These are phyloP conservation scores for Paxillus ammoniavirescens DNA, from an alignment of 768 basidiomycete genomes.

Conservation along the genomic window DNA sequence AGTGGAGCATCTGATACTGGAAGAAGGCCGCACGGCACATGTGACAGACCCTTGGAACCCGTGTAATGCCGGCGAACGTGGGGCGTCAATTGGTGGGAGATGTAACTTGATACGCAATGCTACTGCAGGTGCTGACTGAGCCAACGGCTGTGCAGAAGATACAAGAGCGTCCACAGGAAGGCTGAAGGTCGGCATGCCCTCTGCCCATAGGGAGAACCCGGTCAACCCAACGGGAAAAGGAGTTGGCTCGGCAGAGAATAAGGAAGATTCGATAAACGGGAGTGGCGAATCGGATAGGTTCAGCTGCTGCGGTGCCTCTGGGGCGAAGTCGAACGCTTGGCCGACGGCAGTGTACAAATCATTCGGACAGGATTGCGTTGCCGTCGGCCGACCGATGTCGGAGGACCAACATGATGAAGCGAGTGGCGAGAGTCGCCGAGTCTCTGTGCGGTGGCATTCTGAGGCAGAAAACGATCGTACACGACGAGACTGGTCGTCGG, in stretches of 20 bases:
- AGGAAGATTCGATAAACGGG: constrained; percentile 22
- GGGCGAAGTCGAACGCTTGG: constrained; percentile 13
- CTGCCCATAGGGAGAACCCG: constrained; percentile 53
- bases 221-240: constrained; percentile 36
- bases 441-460: constrained; percentile 25
- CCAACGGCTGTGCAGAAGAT: constrained; percentile 37
- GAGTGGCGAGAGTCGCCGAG: constrained; percentile 33
- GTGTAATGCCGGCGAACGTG: constrained; percentile 54
- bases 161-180: constrained; percentile 57
- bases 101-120: constrained; percentile 55
- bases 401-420: constrained; percentile 28
- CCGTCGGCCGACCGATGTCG: constrained; percentile 24
- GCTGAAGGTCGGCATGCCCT: constrained; percentile 64
- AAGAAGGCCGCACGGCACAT: constrained; percentile 51
- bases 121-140: constrained; percentile 39
- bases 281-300: constrained; percentile 30
- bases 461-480: constrained; percentile 31
- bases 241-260: constrained; percentile 30
- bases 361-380: constrained; percentile 25
- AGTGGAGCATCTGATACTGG: constrained; percentile 63
- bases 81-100: constrained; percentile 53
- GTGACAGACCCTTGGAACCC: constrained; percentile 61
- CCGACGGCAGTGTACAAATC: constrained; percentile 24
- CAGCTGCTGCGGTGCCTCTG: constrained; percentile 22
- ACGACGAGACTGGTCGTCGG: constrained; percentile 29